Conservation (phyloP, 2,329 filamentous ascomycete genomes). For the Thelonectria olida region DNA sequence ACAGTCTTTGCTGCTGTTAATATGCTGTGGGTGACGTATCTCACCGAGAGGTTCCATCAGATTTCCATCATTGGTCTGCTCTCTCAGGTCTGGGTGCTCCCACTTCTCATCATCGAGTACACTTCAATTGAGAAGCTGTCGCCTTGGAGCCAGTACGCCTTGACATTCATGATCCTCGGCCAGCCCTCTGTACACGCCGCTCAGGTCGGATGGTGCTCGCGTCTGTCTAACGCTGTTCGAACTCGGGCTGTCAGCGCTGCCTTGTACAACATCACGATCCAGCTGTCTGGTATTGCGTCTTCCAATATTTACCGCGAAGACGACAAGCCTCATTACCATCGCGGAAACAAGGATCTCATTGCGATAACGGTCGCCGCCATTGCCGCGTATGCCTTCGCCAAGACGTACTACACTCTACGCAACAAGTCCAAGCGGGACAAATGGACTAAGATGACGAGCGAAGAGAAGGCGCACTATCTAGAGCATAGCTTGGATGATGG, state of each 20-base stretch:
- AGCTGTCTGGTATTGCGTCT: slow-evolving; percentile 11
- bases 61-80: slow-evolving; percentile 16
- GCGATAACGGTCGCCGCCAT: slow-evolving; percentile 8
- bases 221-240: slow-evolving; percentile 13
- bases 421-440: slow-evolving; percentile 13
- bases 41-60: slow-evolving; percentile 14
- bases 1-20: slow-evolving; percentile 14
- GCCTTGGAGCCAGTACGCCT: slow-evolving; percentile 14
- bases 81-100: slow-evolving; percentile 15
- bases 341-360: slow-evolving; percentile 19
- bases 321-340: slow-evolving; percentile 17
- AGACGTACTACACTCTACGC: slow-evolving; percentile 12
- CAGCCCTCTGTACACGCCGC: slow-evolving; percentile 8
- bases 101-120: slow-evolving; percentile 16
- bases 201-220: slow-evolving; percentile 18
- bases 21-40: slow-evolving; percentile 20
- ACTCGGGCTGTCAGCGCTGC: slow-evolving; percentile 13
- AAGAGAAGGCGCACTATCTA: slow-evolving; percentile 5
- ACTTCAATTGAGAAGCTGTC: slow-evolving; percentile 10
- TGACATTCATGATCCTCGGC: slow-evolving; percentile 19
- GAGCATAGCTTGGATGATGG: background rate
- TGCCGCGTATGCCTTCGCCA: slow-evolving; percentile 4
- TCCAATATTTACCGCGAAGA: slow-evolving; percentile 21
- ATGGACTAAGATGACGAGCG: slow-evolving; percentile 12
- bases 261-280: slow-evolving; percentile 19